Evolutionary conservation across 768 basidiomycete species (phyloP), one percentile per base, ranked within the genome.

Genomic region (Suillus paluster): DNA sequence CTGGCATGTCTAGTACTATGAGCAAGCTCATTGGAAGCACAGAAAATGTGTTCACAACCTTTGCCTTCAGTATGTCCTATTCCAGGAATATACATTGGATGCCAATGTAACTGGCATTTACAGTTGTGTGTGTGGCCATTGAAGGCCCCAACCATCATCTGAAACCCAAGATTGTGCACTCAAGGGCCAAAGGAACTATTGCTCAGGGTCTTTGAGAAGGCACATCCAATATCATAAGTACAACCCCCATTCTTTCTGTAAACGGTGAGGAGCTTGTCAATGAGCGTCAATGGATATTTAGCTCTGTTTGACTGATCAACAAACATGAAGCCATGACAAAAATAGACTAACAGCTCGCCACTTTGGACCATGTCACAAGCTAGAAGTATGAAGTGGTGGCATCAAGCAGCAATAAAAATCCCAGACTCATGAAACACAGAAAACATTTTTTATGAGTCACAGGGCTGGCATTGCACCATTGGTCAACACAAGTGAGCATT

Each of bases 91-190:
- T 70, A 70, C 21, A 67, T 45, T 2, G 74, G 74, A 61, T 75
- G 74, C 66, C 68, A 72, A 21, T 60, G 14, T 1, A 75, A 33
- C 50, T 73, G 74, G 53, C 75, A 76, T 12, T 42, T 44, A 1
- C 67, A 62, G 52, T 71, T 72, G 57, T 76, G 73, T 1, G 64
- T 64, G 53, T 75, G 68, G 3, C 74, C 70, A 59, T 75, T 72
- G 62, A 75, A 75, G 2, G 70, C 64, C 6, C 69, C 65, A 10
- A 72, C 68, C 10, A 70, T 60, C 5, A 71, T 21, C 4, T 62
- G 54, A 15, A 61, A 34, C 2, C 49, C 50, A 12, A 48, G 55
- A 1, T 6, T 1, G 7, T 27, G n/a, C 3, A 63, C 60, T 9
- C 46, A 34, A 0, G 57, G 59, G 4, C 66, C 67, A 1, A 73